Base-by-base conservation (phyloP, 768 basidiomycete genomes). In the Rhodotorula sphaerocarpa region DNA sequence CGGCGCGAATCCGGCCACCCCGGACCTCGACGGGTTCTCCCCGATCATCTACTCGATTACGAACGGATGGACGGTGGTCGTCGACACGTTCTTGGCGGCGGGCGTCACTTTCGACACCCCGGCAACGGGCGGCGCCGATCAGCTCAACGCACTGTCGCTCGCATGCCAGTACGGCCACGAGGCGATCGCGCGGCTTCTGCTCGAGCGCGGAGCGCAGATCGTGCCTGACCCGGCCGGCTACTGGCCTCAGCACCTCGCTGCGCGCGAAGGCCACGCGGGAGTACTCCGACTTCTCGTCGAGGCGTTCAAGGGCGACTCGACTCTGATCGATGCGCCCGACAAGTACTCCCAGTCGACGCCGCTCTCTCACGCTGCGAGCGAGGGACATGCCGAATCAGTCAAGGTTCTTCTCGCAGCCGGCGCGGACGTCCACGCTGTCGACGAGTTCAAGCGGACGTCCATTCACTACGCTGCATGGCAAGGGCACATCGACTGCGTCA, bases 331-430 rank as follows among this genome's bases (percentile, higher is more conserved):
- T 75, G 80, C 82, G 12, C 84, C 86, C 2, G 95, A 99, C 80
- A 97, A 92, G 76, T 97, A 93, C 75, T 87, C 93, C 73, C 90
- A 95, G 74, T 96, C 93, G 90, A 97, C 92, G 11, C 95, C 95
- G 30, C 80, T 97, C 47, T 90, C 92, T 73, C 92, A 97, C 75
- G 90, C 95, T 5, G 86, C 91, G 9, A 85, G 89, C 42, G 86
- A 90, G 65, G 91, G 92, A 2, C 86, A 84, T 66, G 76, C 80
- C 23, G 79, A 79, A 11, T 93, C 88, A 72, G 81, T 96, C 45
- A 77, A 78, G 43, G 80, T 87, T n/a, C 80, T 97, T 27, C 79
- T 97, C 12, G 81, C 84, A 50, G 88, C 87, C 10, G 86, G 88
- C 10, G 82, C 85, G 65, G 82, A 86, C 55, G 82, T 87, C n/a